Conservation (phyloP, 2,329 filamentous ascomycete species). For the Cladosporium sp. region DNA sequence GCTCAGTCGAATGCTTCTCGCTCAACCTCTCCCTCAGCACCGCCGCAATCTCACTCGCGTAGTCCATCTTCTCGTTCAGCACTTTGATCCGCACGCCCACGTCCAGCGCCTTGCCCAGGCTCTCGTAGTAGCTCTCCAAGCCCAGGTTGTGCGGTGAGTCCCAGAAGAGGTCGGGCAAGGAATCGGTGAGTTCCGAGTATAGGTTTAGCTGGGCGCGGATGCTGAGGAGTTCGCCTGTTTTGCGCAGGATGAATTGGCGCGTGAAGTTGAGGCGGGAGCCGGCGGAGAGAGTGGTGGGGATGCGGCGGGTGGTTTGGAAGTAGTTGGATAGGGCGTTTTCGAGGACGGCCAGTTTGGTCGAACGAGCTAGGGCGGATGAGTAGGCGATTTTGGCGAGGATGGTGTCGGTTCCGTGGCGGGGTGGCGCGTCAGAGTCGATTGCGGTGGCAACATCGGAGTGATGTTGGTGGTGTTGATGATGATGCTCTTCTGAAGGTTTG, state of each 20-base stretch:
- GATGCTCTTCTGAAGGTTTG: conserved; percentile 39
- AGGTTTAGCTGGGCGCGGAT: conserved; percentile 92
- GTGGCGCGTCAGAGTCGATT: conserved; percentile 6
- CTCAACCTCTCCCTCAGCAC: conserved; percentile 84
- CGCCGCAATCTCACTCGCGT: conserved; percentile 89
- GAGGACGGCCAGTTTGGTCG: conserved; percentile 88
- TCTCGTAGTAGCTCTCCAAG: conserved; percentile 91
- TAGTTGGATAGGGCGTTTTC: conserved; percentile 80
- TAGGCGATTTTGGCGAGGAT: conserved; percentile 94
- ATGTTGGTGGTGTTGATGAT: conserved; percentile 26
- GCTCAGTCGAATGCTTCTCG: conserved; percentile 79
- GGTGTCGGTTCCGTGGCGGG: conserved; percentile 42
- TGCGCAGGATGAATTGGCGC: conserved; percentile 78
- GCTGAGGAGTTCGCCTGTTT: conserved; percentile 87
- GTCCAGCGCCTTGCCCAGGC: conserved; percentile 84
- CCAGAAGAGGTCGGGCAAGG: conserved; percentile 95
- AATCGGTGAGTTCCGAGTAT: conserved; percentile 94
- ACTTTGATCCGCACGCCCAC: conserved; percentile 87
- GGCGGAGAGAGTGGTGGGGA: conserved; percentile 71
- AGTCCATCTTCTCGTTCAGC: conserved; percentile 96
- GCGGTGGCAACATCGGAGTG: not conserved
- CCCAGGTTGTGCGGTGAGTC: conserved; percentile 84
- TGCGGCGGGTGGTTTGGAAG: conserved; percentile 79
- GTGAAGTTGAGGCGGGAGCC: conserved; percentile 61
- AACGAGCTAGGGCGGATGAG: conserved; percentile 86